Conservation (phyloP, 2,329 filamentous ascomycete species). For the Botryotinia convoluta region DNA sequence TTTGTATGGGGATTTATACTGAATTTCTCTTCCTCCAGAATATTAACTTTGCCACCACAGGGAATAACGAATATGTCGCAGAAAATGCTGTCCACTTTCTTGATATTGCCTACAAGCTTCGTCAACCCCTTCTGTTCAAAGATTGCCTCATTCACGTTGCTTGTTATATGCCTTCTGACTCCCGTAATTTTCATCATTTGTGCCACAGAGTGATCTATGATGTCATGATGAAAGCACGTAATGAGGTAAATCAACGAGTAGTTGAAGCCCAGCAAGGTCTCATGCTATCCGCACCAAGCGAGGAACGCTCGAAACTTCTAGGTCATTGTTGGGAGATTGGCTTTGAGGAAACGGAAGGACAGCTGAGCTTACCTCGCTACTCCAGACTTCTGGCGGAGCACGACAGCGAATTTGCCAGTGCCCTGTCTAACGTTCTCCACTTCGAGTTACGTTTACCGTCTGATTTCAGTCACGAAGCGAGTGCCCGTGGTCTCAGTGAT, state of each 20-base stretch:
- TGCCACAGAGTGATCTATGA: background rate
- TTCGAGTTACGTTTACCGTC: background rate
- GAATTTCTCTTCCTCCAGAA: no score
- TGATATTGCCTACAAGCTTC: background rate
- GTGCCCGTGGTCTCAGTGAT: background rate
- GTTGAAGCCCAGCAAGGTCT: background rate
- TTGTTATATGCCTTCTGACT: background rate
- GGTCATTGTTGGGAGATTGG: background rate
- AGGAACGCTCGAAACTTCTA: background rate
- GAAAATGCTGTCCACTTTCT: background rate
- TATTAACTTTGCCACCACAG: no score
- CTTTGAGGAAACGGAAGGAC: background rate
- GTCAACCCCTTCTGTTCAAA: background rate
- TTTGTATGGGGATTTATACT: no score
- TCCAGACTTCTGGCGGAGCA: background rate
- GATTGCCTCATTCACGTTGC: constrained; percentile 1
- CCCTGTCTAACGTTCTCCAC: background rate
- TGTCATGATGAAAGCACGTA: background rate
- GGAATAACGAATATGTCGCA: background rate
- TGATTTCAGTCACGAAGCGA: background rate
- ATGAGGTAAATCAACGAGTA: background rate
- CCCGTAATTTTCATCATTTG: rapidly evolving
- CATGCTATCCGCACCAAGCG: background rate
- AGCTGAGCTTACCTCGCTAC: background rate
- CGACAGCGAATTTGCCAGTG: background rate